A percentile compares a stretch with the other conserved stretches of the same genome.
Evolutionary conservation across 2,329 filamentous ascomycete genomes (phyloP).

Genomic region (Metarhizium sp.): DNA sequence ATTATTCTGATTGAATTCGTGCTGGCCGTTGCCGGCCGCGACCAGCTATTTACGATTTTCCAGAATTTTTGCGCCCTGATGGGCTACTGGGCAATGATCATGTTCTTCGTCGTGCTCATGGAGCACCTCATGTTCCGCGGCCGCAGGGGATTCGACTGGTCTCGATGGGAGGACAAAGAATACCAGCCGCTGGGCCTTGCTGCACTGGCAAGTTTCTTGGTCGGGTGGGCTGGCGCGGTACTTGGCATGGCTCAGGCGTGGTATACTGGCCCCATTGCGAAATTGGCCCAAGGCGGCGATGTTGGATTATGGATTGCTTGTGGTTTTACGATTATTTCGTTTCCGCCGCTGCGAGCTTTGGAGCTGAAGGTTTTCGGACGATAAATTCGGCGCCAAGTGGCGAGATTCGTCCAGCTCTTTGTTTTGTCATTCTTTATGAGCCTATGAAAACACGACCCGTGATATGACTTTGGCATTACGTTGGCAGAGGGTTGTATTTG

Average conservation of each 20-base stretch:
- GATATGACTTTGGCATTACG: neutral
- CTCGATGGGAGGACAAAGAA: slow-evolving; percentile 35
- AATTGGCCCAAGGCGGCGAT: slow-evolving; percentile 39
- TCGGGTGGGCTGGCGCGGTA: slow-evolving; percentile 41
- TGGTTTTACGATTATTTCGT: slow-evolving; percentile 47
- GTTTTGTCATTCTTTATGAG: neutral
- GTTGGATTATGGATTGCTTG: slow-evolving; percentile 51
- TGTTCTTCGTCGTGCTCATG: slow-evolving; percentile 35
- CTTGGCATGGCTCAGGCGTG: slow-evolving; percentile 50
- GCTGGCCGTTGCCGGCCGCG: slow-evolving; percentile 43
- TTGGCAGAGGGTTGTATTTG: too few relatives aligned
- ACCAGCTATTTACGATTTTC: slow-evolving; percentile 43
- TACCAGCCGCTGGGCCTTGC: slow-evolving; percentile 34
- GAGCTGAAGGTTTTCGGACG: slow-evolving; percentile 18
- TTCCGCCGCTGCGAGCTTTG: slow-evolving; percentile 17
- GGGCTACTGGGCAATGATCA: slow-evolving; percentile 45
- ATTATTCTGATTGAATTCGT: slow-evolving; percentile 46
- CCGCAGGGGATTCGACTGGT: slow-evolving; percentile 30
- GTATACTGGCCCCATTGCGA: slow-evolving; percentile 48
- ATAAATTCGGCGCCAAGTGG: slow-evolving; percentile 1
- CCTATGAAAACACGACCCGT: neutral
- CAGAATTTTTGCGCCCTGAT: slow-evolving; percentile 45
- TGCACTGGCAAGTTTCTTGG: slow-evolving; percentile 32
- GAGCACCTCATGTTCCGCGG: slow-evolving; percentile 36
- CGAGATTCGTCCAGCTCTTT: neutral